Evolutionary conservation across 108 stramenopile genomes (phyloP).

Genomic region (Conticribra guillardii): DNA sequence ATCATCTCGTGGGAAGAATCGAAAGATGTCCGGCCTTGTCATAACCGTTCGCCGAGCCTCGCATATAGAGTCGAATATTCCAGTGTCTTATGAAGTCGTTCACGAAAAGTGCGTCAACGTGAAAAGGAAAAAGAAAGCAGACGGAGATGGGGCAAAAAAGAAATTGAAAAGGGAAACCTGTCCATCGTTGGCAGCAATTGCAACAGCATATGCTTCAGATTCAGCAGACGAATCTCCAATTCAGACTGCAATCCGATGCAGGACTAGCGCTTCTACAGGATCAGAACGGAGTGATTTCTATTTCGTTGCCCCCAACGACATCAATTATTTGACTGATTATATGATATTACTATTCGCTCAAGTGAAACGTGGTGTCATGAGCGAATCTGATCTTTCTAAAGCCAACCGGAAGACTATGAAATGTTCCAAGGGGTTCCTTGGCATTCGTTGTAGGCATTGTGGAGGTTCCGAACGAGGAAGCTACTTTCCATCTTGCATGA

Average conservation of each 20-base stretch:
- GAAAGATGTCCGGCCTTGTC: constrained; percentile 19
- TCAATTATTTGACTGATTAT: constrained; percentile 9
- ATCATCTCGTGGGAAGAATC: too few relatives aligned
- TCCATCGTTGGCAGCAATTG: too few relatives aligned
- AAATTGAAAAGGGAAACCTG: constrained; percentile 2
- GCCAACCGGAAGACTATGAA: not conserved
- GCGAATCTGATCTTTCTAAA: constrained; percentile 1
- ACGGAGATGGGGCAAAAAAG: constrained; percentile 4
- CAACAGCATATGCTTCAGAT: too few relatives aligned
- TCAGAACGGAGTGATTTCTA: constrained; percentile 9
- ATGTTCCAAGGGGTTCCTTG: constrained; percentile 9
- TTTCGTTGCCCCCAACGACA: constrained; percentile 10
- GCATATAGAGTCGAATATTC: not conserved
- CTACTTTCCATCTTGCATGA: constrained; percentile 24
- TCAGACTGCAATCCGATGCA: too few relatives aligned
- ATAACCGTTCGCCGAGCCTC: constrained; percentile 13
- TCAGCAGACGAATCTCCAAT: too few relatives aligned
- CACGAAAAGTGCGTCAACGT: not conserved
- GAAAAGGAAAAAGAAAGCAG: not conserved
- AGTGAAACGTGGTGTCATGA: constrained; percentile 32
- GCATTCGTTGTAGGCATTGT: constrained; percentile 35
- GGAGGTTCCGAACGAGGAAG: constrained; percentile 19
- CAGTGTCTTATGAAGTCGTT: constrained; percentile 15
- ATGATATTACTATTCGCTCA: constrained; percentile 7
- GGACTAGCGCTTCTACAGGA: too few relatives aligned